Evolutionary conservation across 1,139 yeast species (phyloP).

Genomic region (Casaregolazyma lundiana): DNA sequence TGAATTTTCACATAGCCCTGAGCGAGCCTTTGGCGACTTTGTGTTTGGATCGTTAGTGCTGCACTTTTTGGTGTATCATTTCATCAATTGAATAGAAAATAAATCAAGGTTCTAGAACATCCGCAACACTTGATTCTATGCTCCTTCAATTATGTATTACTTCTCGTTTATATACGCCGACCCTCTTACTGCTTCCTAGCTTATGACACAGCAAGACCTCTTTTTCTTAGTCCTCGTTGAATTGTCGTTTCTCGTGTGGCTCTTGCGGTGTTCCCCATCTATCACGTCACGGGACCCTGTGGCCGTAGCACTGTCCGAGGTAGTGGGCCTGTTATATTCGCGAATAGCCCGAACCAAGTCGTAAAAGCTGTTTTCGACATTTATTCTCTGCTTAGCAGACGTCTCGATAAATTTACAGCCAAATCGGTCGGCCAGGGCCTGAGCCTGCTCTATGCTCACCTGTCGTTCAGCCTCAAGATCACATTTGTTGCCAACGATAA

Average conservation of each 20-base stretch:
- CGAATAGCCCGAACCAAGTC: slow-evolving; percentile 66
- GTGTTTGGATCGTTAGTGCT: slow-evolving; percentile 80
- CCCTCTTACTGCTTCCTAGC: neutral
- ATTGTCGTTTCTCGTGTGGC: slow-evolving; percentile 4
- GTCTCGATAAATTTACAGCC: slow-evolving; percentile 86
- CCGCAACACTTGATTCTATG: neutral
- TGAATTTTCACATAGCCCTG: slow-evolving; percentile 60
- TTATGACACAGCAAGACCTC: slow-evolving; percentile 9
- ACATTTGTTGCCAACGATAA: slow-evolving; percentile 39
- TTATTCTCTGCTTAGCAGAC: slow-evolving; percentile 86
- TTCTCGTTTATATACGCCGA: neutral
- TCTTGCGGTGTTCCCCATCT: slow-evolving; percentile 5
- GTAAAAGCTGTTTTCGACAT: slow-evolving; percentile 89
- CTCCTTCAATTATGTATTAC: slow-evolving; percentile 1
- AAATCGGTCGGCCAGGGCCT: slow-evolving; percentile 62
- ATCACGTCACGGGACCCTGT: neutral
- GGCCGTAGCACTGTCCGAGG: slow-evolving; percentile 4
- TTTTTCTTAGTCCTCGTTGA: slow-evolving; percentile 2
- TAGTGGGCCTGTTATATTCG: slow-evolving; percentile 34
- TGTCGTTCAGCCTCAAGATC: slow-evolving; percentile 75
- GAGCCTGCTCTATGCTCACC: slow-evolving; percentile 78
- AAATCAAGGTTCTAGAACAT: neutral
- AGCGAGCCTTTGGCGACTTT: slow-evolving; percentile 84
- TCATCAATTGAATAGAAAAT: slow-evolving; percentile 56
- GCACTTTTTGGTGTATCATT: slow-evolving; percentile 87